Conservation (phyloP, 768 basidiomycete genomes). For the Suillus plorans region DNA sequence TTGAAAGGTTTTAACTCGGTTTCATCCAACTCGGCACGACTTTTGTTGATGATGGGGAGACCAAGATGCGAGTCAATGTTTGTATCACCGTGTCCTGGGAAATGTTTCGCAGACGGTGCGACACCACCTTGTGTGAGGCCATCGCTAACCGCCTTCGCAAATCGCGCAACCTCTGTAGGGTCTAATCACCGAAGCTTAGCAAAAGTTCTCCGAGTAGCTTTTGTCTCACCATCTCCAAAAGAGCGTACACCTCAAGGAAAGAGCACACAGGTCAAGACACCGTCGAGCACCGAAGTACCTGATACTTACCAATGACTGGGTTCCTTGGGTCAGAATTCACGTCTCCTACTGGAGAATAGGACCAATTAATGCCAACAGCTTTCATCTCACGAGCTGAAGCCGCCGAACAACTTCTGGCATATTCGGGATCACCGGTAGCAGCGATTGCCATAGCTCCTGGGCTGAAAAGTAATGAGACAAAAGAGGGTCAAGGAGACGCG, state of each 20-base stretch:
- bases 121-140: conserved; percentile 51
- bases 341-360: conserved; percentile 68
- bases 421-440: conserved; percentile 46
- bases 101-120: conserved; percentile 68
- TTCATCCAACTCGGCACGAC: conserved; percentile 36
- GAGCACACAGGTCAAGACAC: not conserved
- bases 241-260: conserved; percentile 56
- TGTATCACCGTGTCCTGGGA: conserved; percentile 76
- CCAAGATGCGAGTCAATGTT: conserved; percentile 69
- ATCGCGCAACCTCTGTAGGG: conserved; percentile 49
- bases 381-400: conserved; percentile 58
- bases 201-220: not conserved
- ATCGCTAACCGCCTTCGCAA: conserved; percentile 44
- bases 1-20: conserved; percentile 64
- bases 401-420: conserved; percentile 45
- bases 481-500: not conserved
- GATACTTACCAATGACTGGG: conserved; percentile 62
- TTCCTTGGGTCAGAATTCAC: conserved; percentile 70
- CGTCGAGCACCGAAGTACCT: not conserved
- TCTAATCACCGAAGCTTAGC: conserved; percentile 35
- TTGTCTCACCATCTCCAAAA: conserved; percentile 58
- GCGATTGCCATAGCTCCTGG: conserved; percentile 76
- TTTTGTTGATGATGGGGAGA: conserved; percentile 60
- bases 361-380: conserved; percentile 69
- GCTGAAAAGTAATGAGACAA: conserved; percentile 30